Evolutionary conservation across 1,284 basidiomycete species (phyloP), one percentile per base, ranked within the genome.

Genomic region (Trametes pubescens): DNA sequence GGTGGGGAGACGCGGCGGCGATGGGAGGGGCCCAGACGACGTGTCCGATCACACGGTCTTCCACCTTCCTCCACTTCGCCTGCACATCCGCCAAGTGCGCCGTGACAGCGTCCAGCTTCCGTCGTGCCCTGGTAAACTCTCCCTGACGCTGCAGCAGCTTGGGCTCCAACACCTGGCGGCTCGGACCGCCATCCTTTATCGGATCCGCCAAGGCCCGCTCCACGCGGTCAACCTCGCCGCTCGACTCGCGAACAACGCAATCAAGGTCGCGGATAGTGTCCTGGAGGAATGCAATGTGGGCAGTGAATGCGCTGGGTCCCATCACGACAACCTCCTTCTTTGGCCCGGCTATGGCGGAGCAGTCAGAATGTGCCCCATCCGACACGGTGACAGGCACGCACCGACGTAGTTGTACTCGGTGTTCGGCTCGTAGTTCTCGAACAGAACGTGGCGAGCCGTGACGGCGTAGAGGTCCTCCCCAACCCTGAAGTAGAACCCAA

Each of bases 291-390:
- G 34, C 66, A 21, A 77, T 62, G 69, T 69, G 73, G 68, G 75
- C 64, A 6, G 37, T 63, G 76, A 79, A 81, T 0, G 74, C 76
- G 0, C n/a, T 38, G 32, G 32, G 48, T 57, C 78, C 75, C 79
- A 80, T 79, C 3, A 81, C 29, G 40, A 80, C n/a, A 57, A 82
- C 80, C 51, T 81, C 44, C 26, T 32, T 51, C 29, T 51, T 51
- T 16, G 48, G 13, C 5, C 22, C 47, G 24, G 29, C 48, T 16
- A 26, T 16, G 26, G 14, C 4, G 29, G 21, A 4, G 32, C 2
- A 51, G 48, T 51, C 48, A 51, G 48, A 51, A 9, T n/a, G 29
- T 2, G 47, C 4, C 2, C 37, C 4, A 2, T 11, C 2, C 11
- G 16, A 37, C 34, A 8, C 7, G 4, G 35, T 22, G 32, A 1